These are phyloP conservation scores for Corinectria fuckeliana DNA, from an alignment of 2,329 filamentous ascomycete species.

Conservation along the genomic window DNA sequence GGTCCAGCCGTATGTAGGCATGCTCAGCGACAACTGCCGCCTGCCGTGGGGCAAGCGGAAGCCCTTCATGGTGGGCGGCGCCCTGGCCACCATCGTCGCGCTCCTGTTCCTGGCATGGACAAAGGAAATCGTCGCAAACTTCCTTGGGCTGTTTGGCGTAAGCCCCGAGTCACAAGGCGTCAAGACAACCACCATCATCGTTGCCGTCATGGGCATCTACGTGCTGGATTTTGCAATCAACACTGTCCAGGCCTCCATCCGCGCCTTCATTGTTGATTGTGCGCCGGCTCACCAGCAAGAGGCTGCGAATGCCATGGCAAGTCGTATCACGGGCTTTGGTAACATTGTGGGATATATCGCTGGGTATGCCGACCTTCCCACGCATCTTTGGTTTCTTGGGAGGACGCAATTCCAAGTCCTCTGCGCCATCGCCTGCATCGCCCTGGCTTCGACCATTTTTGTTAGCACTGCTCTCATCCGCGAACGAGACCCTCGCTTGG, in stretches of 20 bases:
- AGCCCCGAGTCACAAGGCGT: slow-evolving; percentile 69
- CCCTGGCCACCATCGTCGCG: slow-evolving; percentile 69
- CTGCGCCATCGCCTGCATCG: slow-evolving; percentile 81
- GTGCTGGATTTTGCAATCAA: slow-evolving; percentile 95
- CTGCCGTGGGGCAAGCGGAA: slow-evolving; percentile 78
- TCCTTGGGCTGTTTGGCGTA: slow-evolving; percentile 74
- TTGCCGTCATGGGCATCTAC: slow-evolving; percentile 88
- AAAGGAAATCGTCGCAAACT: slow-evolving; percentile 71
- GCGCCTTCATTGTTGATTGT: slow-evolving; percentile 93
- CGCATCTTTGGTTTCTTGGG: slow-evolving; percentile 79
- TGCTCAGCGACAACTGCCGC: slow-evolving; percentile 80
- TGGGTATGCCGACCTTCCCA: slow-evolving; percentile 81
- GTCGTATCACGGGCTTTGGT: slow-evolving; percentile 82
- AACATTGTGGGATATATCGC: slow-evolving; percentile 92
- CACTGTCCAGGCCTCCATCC: slow-evolving; percentile 91
- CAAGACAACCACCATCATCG: slow-evolving; percentile 71
- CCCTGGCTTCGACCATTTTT: slow-evolving; percentile 71
- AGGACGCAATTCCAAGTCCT: slow-evolving; percentile 92
- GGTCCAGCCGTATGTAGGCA: slow-evolving; percentile 83
- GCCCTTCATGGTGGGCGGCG: slow-evolving; percentile 79
- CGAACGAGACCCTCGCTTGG: slow-evolving; percentile 81
- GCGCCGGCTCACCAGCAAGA: slow-evolving; percentile 94
- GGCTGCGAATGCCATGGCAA: slow-evolving; percentile 92
- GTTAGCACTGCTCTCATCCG: slow-evolving; percentile 73
- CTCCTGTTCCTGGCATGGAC: slow-evolving; percentile 78